These are phyloP conservation scores for Penicillium hordei DNA, from an alignment of 2,329 filamentous ascomycete genomes.

Conservation along the genomic window DNA sequence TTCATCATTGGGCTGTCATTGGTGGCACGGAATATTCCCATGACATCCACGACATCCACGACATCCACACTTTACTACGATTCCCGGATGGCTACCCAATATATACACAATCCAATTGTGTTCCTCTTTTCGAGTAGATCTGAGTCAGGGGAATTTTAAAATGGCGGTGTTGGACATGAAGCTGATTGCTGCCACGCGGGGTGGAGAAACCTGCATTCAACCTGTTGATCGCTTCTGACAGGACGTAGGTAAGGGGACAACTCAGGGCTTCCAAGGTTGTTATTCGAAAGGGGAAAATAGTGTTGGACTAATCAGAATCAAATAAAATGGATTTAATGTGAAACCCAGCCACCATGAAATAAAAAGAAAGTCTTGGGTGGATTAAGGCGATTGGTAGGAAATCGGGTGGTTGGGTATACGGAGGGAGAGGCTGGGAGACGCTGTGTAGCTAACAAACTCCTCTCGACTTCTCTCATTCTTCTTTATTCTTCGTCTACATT, in stretches of 20 bases:
- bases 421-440: slow-evolving; percentile 33
- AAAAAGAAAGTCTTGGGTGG: background rate
- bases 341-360: slow-evolving; percentile 22
- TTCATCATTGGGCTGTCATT: slow-evolving; percentile 10
- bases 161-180: slow-evolving; percentile 9
- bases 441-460: slow-evolving; percentile 10
- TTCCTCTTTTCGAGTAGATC: background rate
- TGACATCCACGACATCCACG: background rate
- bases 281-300: background rate
- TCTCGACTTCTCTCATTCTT: slow-evolving; percentile 15
- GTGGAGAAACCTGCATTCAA: slow-evolving; percentile 8
- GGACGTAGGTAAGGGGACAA: background rate
- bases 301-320: background rate
- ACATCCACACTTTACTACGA: background rate
- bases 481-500: slow-evolving; percentile 18
- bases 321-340: slow-evolving; percentile 2
- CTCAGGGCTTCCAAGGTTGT: background rate
- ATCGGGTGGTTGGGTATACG: slow-evolving; percentile 38
- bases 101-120: background rate
- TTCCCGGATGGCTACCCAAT: background rate
- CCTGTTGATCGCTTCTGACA: slow-evolving; percentile 4
- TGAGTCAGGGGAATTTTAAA: background rate
- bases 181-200: slow-evolving; percentile 18
- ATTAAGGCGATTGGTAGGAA: slow-evolving; percentile 25
- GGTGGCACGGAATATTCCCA: background rate